Percentiles rank a stretch among this genome's conserved stretches.
phyloP scores from a whole-genome alignment of 306 rosid genomes.

The Amphicarpaea edgeworthii region DNA sequence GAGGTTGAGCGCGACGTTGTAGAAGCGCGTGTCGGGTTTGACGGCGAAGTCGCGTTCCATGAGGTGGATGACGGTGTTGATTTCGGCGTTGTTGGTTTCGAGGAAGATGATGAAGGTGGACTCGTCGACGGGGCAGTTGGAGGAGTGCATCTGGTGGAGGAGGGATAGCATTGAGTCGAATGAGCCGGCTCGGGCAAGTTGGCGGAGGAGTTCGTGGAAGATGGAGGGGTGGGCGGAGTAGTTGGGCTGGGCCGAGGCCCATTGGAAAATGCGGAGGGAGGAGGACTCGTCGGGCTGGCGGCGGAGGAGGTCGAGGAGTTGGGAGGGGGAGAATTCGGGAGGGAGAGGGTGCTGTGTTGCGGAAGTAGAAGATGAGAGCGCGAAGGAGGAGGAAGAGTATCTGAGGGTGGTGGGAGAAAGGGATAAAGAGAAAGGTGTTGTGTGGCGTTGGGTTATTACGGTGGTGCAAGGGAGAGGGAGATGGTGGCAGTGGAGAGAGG shows the following conservation, averaged over 20 bases:
- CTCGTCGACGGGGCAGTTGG: slow-evolving; percentile 42
- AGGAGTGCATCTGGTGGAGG: slow-evolving; percentile 56
- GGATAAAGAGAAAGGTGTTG: slow-evolving; percentile 36
- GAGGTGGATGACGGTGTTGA: slow-evolving; percentile 45
- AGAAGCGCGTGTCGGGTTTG: slow-evolving; percentile 66
- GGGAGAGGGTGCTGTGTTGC: slow-evolving; percentile 68
- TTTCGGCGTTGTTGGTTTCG: slow-evolving; percentile 63
- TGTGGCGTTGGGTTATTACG: slow-evolving; percentile 24
- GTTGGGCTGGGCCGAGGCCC: slow-evolving; percentile 81
- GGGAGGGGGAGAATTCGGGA: slow-evolving; percentile 62
- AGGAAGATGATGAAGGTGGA: slow-evolving; percentile 61
- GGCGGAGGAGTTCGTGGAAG: slow-evolving; percentile 66
- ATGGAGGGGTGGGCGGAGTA: slow-evolving; percentile 57
- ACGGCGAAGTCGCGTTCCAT: slow-evolving; percentile 70
- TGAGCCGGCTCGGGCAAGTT: slow-evolving; percentile 61
- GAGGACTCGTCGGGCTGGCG: slow-evolving; percentile 77
- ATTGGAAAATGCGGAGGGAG: slow-evolving; percentile 63
- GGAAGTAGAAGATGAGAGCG: slow-evolving; percentile 45
- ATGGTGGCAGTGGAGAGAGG: slow-evolving; percentile 53
- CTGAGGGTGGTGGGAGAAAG: slow-evolving; percentile 36
- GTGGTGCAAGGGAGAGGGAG: slow-evolving; percentile 49
- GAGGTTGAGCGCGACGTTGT: slow-evolving; percentile 65
- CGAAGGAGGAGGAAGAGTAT: slow-evolving; percentile 23
- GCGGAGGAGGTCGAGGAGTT: slow-evolving; percentile 74
- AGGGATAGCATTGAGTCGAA: slow-evolving; percentile 60